Evolutionary conservation across 805 yeast species (phyloP), one percentile per base, ranked within the genome.

Genomic region (Saccharomycopsis sp.): DNA sequence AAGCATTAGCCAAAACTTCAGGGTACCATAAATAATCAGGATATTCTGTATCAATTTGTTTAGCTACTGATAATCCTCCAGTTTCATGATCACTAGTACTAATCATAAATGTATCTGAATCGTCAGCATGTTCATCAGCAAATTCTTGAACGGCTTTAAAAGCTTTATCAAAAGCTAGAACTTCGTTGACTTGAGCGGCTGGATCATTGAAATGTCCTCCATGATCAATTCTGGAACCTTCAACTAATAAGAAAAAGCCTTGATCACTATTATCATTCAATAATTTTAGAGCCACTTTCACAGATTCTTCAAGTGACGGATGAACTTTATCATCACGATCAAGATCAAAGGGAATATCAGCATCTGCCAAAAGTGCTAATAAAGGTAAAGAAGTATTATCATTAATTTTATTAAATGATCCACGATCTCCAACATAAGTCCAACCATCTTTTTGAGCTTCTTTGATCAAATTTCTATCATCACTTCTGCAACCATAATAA

Each of bases 131-230:
- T 6, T 66, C 55, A 50, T 79, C 76, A 29, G 80, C 83, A 56
- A 75, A 86, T 31, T 82, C 74, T 39, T 74, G 60, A 2, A 79
- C 95, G 9, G 84, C 81, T 46, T 70, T 59, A 61, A 83, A 85
- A 3, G 95, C 87, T 45, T 74, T 75, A 57, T 84, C 94, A 58
- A 76, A 88, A 2, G 94, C 95, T 51, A 87, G 63, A 3, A 85
- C 89, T 60, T 88, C 96, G 53, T 87, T 70, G 4, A 84, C 95
- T 62, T 87, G 95, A 6, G 95, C 95, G 5, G 89, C 89, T 9
- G 96, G 89, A 57, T 88, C 96, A 55, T 88, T 87, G 52, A 72
- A 78, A 61, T 88, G 96, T 33, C 96, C 96, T 4, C 95, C 95
- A 56, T 87, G 96, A 61, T 88, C 96, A 52, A 88, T 87, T 58